A percentile compares a stretch with the other conserved stretches of the same genome.
Conservation (phyloP, 2,329 filamentous ascomycete genomes). For the Cladophialophora chaetospira region DNA sequence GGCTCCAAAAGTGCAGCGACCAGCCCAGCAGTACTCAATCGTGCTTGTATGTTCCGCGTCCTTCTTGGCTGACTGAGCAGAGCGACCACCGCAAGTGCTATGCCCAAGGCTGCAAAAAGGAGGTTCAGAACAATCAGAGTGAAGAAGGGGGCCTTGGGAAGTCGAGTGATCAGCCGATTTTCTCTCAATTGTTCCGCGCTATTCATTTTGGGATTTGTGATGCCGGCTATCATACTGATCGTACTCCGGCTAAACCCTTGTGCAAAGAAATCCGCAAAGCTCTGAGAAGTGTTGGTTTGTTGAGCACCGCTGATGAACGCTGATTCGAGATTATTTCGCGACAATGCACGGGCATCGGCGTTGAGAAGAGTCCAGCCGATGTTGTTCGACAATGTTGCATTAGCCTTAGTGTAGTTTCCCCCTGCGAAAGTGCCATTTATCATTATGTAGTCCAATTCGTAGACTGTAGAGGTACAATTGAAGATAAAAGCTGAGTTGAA, state of each 20-base stretch:
- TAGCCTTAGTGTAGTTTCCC: slow-evolving; percentile 1
- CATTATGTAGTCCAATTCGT: neutral
- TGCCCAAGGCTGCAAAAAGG: slow-evolving; percentile 16
- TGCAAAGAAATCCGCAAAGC: slow-evolving; percentile 15
- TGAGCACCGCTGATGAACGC: slow-evolving; percentile 5
- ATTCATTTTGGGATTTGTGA: neutral
- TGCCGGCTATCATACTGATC: slow-evolving; percentile 9
- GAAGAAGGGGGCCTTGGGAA: slow-evolving; percentile 22
- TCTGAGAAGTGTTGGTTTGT: slow-evolving; percentile 1
- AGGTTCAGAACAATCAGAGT: slow-evolving; percentile 14
- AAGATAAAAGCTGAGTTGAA: slow-evolving; percentile 6
- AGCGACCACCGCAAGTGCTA: slow-evolving; percentile 5
- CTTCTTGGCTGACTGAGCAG: slow-evolving; percentile 1
- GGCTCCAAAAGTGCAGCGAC: slow-evolving; percentile 2
- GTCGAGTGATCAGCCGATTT: slow-evolving; percentile 13
- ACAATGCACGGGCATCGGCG: neutral
- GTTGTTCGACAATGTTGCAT: slow-evolving; percentile 1
- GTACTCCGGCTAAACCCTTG: slow-evolving; percentile 10
- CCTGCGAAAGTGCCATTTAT: neutral
- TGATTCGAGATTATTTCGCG: neutral
- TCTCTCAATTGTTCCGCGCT: slow-evolving; percentile 11
- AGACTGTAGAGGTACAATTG: neutral
- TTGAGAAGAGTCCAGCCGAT: neutral
- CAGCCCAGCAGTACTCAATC: neutral
- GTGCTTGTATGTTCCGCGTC: slow-evolving; percentile 2